Evolutionary conservation across 2,329 filamentous ascomycete genomes (phyloP).

Genomic region (Sclerotinia subarctica): DNA sequence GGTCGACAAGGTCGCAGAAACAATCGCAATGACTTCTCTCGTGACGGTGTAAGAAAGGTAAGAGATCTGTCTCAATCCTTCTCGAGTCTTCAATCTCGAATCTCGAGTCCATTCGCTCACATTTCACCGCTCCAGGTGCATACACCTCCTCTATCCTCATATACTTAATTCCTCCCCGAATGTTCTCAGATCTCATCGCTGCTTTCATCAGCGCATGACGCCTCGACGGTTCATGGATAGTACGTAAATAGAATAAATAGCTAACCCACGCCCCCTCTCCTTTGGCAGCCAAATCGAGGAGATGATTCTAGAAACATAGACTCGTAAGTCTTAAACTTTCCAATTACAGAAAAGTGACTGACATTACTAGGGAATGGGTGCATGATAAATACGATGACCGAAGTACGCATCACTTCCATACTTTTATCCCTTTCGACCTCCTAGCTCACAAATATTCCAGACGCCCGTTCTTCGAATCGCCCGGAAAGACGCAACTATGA

Average conservation of each 20-base stretch:
- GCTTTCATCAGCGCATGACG: slow-evolving; percentile 35
- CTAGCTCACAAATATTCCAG: slow-evolving; percentile 32
- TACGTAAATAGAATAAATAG: slow-evolving; percentile 44
- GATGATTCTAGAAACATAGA: slow-evolving; percentile 65
- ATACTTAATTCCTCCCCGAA: slow-evolving; percentile 34
- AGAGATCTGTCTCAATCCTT: slow-evolving; percentile 15
- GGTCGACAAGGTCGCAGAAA: slow-evolving; percentile 37
- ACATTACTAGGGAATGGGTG: slow-evolving; percentile 73
- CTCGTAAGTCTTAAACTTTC: slow-evolving; percentile 50
- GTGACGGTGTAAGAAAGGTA: slow-evolving; percentile 91
- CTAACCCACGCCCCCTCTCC: slow-evolving; percentile 45
- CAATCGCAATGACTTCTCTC: slow-evolving; percentile 53
- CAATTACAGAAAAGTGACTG: neutral
- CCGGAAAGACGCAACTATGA: slow-evolving; percentile 11
- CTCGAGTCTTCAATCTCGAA: neutral
- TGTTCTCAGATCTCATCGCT: slow-evolving; percentile 40
- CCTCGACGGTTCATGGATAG: slow-evolving; percentile 38
- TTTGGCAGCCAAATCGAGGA: slow-evolving; percentile 54
- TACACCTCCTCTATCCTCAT: slow-evolving; percentile 40
- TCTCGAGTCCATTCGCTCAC: slow-evolving; percentile 20
- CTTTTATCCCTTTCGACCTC: slow-evolving; percentile 11
- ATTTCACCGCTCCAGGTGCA: slow-evolving; percentile 35
- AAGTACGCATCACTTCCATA: slow-evolving; percentile 42
- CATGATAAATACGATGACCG: slow-evolving; percentile 85
- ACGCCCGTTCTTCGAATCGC: slow-evolving; percentile 25